Evolutionary conservation across 2,329 filamentous ascomycete genomes (phyloP).

Genomic region (Malbranchea cinnamomea): DNA sequence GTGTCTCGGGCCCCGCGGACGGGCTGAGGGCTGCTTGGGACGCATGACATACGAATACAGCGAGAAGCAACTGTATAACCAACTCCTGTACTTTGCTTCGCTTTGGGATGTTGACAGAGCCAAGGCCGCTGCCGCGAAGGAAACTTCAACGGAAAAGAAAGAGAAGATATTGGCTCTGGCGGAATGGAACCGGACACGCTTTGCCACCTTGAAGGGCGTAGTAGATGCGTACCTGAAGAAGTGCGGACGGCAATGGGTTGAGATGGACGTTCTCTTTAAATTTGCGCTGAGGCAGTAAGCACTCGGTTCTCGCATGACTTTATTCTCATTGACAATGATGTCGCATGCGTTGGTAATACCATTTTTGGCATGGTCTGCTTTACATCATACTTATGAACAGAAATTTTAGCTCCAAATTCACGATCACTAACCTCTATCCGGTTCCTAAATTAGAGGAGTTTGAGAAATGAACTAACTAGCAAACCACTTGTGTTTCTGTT

Average conservation of each 20-base stretch:
- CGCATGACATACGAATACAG: constrained; percentile 76
- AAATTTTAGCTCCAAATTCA: no score
- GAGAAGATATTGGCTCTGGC: constrained; percentile 57
- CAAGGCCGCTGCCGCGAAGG: constrained; percentile 36
- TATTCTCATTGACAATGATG: no score
- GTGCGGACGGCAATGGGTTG: constrained; percentile 82
- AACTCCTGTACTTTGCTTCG: constrained; percentile 71
- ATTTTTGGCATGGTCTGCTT: no score
- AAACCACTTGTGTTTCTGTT: no score
- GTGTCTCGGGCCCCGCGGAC: constrained; percentile 74
- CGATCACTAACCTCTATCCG: no score
- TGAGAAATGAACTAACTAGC: no score
- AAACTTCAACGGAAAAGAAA: constrained; percentile 38
- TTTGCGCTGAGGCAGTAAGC: constrained; percentile 29
- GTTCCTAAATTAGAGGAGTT: no score
- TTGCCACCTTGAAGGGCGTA: constrained; percentile 58
- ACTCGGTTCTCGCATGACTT: constrained; percentile 6
- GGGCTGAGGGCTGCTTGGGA: constrained; percentile 70
- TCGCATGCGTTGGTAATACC: no score
- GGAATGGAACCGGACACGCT: constrained; percentile 68
- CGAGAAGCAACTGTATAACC: constrained; percentile 88
- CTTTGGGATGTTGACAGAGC: constrained; percentile 86
- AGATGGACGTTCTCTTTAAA: constrained; percentile 77
- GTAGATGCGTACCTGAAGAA: constrained; percentile 78
- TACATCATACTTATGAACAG: no score